Evolutionary conservation across 768 basidiomycete genomes (phyloP).

Genomic region (Pleurotus citrinopileatus): DNA sequence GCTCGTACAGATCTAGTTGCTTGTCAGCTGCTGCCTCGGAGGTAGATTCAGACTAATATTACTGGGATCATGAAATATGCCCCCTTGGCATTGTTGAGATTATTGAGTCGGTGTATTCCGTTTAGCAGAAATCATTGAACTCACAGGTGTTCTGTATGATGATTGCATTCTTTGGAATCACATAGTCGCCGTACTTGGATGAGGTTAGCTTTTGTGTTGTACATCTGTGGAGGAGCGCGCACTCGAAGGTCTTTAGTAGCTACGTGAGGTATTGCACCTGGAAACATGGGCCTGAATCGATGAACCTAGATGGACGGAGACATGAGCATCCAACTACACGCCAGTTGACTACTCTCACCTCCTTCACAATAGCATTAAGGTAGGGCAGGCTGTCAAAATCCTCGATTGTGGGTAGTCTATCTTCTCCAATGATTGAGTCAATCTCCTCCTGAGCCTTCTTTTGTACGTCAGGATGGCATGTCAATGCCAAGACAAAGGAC

Average conservation of each 20-base stretch:
- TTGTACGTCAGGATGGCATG: slow-evolving; percentile 23
- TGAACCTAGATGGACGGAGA: background rate
- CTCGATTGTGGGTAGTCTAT: slow-evolving; percentile 22
- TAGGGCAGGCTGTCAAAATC: slow-evolving; percentile 23
- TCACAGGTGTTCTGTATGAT: background rate
- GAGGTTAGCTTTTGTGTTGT: background rate
- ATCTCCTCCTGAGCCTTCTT: slow-evolving; percentile 24
- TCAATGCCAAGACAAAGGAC: slow-evolving; percentile 24
- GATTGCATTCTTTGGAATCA: background rate
- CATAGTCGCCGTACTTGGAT: background rate
- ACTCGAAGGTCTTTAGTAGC: background rate
- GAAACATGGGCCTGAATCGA: background rate
- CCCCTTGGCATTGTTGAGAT: background rate
- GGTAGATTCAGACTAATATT: background rate
- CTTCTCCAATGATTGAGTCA: slow-evolving; percentile 24
- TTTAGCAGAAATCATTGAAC: background rate
- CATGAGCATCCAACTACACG: background rate
- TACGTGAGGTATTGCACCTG: background rate
- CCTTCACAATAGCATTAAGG: slow-evolving; percentile 21
- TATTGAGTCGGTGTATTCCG: background rate
- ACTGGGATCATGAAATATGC: background rate
- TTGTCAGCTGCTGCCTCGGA: background rate
- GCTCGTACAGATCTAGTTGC: background rate
- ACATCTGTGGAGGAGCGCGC: too few relatives aligned
- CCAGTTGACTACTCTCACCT: slow-evolving; percentile 11